These are phyloP conservation scores for Golubevia sp. DNA, from an alignment of 1,284 basidiomycete species.

Conservation along the genomic window DNA sequence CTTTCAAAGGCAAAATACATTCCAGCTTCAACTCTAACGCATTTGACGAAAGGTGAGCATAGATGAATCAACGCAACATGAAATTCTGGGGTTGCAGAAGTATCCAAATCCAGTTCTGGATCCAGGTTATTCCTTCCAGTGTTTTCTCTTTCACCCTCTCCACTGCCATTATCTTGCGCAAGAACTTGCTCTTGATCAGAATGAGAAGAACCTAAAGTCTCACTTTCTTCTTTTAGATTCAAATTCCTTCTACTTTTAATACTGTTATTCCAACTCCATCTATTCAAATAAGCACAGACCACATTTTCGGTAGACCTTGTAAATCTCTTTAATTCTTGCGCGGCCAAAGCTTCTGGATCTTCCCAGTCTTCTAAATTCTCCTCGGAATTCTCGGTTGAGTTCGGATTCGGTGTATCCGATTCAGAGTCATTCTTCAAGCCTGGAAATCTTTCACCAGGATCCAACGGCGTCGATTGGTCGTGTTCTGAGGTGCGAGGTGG, in stretches of 20 bases:
- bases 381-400: too few species aligned
- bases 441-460: conserved; percentile 1
- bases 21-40: conserved; percentile 52
- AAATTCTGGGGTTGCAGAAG: conserved; percentile 20
- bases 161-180: not conserved
- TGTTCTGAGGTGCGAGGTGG: conserved; percentile 25
- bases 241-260: conserved; percentile 8
- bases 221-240: conserved; percentile 8
- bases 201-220: not conserved
- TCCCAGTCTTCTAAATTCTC: conserved; percentile 2
- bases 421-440: not conserved
- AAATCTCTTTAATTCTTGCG: conserved; percentile 41
- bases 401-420: not conserved
- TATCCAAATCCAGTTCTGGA: not conserved
- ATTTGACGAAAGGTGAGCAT: conserved; percentile 56
- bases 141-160: not conserved
- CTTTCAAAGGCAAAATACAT: conserved; percentile 59
- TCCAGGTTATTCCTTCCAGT: not conserved
- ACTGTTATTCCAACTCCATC: conserved; percentile 13
- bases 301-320: conserved; percentile 45
- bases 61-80: conserved; percentile 56
- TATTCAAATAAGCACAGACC: conserved; percentile 51
- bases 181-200: conserved; percentile 2
- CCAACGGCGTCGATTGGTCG: conserved; percentile 10
- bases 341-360: conserved; percentile 7